These are phyloP conservation scores for Leonotis leonurus DNA, from an alignment of 257 asterid genomes.

Conservation along the genomic window DNA sequence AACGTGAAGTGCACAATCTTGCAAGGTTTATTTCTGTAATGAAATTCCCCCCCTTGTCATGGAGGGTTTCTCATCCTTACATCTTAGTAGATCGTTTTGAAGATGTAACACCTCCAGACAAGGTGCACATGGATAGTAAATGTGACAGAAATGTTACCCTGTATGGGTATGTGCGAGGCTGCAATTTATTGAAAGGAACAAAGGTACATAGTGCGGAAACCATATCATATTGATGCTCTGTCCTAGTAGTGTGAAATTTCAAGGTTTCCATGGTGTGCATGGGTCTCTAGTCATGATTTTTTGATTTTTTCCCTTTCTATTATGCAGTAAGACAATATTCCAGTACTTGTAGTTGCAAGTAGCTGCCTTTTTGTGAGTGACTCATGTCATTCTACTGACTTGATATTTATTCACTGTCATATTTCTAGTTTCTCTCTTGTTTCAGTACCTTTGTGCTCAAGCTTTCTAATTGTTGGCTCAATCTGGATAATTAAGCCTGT, in stretches of 20 bases:
- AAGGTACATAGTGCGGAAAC: conserved; percentile 43
- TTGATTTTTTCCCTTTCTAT: no score
- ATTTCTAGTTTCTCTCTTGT: background rate
- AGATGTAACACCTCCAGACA: conserved; percentile 91
- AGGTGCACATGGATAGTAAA: conserved; percentile 56
- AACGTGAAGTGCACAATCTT: conserved; percentile 90
- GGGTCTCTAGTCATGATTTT: background rate
- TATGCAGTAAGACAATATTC: background rate
- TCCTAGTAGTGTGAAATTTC: conserved; percentile 1
- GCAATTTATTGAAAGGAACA: conserved; percentile 84
- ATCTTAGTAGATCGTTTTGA: conserved; percentile 89
- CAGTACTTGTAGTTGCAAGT: background rate
- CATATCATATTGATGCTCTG: background rate
- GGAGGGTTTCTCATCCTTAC: conserved; percentile 96
- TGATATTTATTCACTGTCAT: background rate
- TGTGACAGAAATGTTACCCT: conserved; percentile 81
- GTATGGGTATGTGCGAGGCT: conserved; percentile 93
- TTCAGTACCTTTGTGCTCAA: background rate
- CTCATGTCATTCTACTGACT: no score
- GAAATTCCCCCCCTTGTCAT: conserved; percentile 91
- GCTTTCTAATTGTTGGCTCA: background rate
- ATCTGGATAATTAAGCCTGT: background rate
- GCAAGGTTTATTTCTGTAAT: conserved; percentile 94
- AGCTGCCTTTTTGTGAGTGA: background rate
- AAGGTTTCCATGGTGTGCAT: background rate